A percentile compares a stretch with the other conserved stretches of the same genome.
Evolutionary conservation across 1,139 yeast genomes (phyloP).

Genomic region (Sugiyamaella novakii): DNA sequence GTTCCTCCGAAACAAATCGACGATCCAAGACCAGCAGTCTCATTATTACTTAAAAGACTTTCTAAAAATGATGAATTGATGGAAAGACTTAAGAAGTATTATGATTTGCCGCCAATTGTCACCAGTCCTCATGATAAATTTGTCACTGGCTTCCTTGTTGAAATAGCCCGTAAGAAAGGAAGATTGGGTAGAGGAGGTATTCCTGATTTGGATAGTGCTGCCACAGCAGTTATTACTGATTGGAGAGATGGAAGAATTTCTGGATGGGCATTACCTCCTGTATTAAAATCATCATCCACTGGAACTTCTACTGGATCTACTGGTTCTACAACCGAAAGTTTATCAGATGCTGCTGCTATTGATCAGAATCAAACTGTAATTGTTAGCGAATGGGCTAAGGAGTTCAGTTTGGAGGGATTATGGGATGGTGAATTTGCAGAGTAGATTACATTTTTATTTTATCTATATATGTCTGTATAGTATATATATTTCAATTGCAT

Average conservation of each 20-base stretch:
- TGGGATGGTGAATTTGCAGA: slow-evolving; percentile 37
- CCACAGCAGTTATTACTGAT: slow-evolving; percentile 78
- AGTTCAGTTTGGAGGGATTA: slow-evolving; percentile 86
- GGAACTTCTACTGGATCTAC: slow-evolving; percentile 32
- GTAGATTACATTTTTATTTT: neutral
- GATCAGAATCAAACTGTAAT: slow-evolving; percentile 69
- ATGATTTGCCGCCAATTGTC: slow-evolving; percentile 82
- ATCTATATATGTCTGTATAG: too few species aligned
- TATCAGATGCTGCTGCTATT: slow-evolving; percentile 37
- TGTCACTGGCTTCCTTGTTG: slow-evolving; percentile 79
- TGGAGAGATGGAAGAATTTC: slow-evolving; percentile 96
- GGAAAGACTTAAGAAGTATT: slow-evolving; percentile 68
- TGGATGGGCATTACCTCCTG: slow-evolving; percentile 86
- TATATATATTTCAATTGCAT: too few species aligned
- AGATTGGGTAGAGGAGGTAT: slow-evolving; percentile 91
- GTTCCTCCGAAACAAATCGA: slow-evolving; percentile 82
- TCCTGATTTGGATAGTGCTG: slow-evolving; percentile 87
- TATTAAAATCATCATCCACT: slow-evolving; percentile 38
- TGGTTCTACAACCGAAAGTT: slow-evolving; percentile 41
- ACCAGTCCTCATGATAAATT: slow-evolving; percentile 43
- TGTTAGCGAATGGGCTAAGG: slow-evolving; percentile 91
- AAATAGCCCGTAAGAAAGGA: slow-evolving; percentile 90
- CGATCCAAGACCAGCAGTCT: slow-evolving; percentile 84
- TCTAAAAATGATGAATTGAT: slow-evolving; percentile 63
- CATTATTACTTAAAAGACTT: slow-evolving; percentile 72